Conservation (phyloP, 495 filamentous ascomycete genomes). For the Aspergillus campestris region DNA sequence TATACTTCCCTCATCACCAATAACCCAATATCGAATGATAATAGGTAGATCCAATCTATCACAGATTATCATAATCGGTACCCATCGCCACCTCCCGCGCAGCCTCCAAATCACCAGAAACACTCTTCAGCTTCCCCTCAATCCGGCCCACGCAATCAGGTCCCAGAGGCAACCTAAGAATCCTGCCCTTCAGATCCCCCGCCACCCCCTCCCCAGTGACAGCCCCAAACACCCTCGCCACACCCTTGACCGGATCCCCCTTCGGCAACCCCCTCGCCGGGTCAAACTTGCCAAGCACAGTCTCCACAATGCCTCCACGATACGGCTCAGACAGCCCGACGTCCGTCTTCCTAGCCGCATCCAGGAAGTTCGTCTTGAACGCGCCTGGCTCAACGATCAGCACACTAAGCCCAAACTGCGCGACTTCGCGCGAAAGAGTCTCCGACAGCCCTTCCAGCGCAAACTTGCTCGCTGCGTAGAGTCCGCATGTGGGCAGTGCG, state of each 20-base stretch:
- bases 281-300: conserved; percentile 3
- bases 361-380: conserved; percentile 23
- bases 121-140: conserved; percentile 6
- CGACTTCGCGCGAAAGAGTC: conserved; percentile 13
- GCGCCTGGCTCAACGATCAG: conserved; percentile 29
- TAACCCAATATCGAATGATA: too few species aligned
- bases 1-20: too few species aligned
- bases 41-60: too few species aligned
- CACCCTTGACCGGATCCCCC: conserved; percentile 38
- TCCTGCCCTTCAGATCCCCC: conserved; percentile 8
- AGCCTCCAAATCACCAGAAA: conserved; percentile 5
- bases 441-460: conserved; percentile 35
- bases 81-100: neutral
- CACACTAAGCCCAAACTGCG: conserved; percentile 21
- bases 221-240: conserved; percentile 36
- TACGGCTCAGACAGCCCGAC: conserved; percentile 4
- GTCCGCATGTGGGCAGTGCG: conserved; percentile 26
- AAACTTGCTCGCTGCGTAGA: conserved; percentile 48
- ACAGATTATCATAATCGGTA: neutral
- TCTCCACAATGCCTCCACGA: conserved; percentile 3
- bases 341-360: conserved; percentile 1
- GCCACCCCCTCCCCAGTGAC: conserved; percentile 31
- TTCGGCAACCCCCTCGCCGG: conserved; percentile 17
- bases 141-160: conserved; percentile 11
- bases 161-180: conserved; percentile 14